Percentiles rank a stretch among this genome's conserved stretches.
phyloP scores from a whole-genome alignment of 2,329 filamentous ascomycete species.

The Lachnellula subtilissima region DNA sequence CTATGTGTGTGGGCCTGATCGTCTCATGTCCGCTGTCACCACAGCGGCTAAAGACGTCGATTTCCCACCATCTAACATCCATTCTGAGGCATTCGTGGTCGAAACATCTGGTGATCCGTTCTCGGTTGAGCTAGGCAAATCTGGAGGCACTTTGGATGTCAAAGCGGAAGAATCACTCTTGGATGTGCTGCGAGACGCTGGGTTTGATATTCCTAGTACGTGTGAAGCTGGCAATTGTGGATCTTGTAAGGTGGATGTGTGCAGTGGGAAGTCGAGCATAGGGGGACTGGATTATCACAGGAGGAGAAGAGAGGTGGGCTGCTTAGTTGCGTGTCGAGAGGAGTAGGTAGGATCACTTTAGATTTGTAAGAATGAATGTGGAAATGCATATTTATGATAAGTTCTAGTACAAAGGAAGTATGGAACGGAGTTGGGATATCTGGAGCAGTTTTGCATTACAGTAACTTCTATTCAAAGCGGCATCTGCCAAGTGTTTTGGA shows the following conservation, averaged over 20 bases:
- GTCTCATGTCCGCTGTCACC: conserved; percentile 49
- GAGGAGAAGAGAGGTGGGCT: conserved; percentile 29
- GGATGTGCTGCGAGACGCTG: conserved; percentile 36
- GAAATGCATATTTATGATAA: background rate
- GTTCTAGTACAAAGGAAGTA: no score
- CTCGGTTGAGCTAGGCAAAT: conserved; percentile 47
- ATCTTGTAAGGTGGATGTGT: conserved; percentile 37
- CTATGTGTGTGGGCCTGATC: conserved; percentile 54
- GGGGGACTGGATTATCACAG: conserved; percentile 33
- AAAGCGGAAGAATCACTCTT: conserved; percentile 38
- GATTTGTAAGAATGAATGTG: conserved; percentile 1
- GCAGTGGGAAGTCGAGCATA: conserved; percentile 34
- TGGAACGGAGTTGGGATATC: no score
- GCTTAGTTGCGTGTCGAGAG: conserved; percentile 19
- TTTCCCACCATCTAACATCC: conserved; percentile 46
- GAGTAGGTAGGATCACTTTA: conserved; percentile 14
- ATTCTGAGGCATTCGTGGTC: conserved; percentile 55
- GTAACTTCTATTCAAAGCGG: no score
- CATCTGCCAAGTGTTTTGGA: no score
- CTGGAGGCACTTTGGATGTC: conserved; percentile 37
- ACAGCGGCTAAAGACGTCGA: conserved; percentile 37
- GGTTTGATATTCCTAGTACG: conserved; percentile 36
- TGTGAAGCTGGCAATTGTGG: conserved; percentile 41
- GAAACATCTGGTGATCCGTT: conserved; percentile 54
- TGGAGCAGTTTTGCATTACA: no score